phyloP scores from a whole-genome alignment of 192 early-diverging fungal species.

The Spizellomyces punctatus region DNA sequence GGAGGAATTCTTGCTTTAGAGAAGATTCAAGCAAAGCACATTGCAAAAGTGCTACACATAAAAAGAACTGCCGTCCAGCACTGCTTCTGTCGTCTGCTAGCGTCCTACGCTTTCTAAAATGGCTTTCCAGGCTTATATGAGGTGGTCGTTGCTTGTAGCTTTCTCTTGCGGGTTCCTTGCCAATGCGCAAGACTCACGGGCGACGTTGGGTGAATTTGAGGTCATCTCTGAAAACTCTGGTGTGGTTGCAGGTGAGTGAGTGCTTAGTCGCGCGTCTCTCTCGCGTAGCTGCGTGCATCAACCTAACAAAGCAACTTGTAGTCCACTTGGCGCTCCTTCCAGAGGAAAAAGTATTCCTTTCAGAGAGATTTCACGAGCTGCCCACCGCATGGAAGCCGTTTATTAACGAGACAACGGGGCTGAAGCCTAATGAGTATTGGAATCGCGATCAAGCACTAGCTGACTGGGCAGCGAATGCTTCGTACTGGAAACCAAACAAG shows the following conservation, averaged over 20 bases:
- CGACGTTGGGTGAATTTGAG: conserved; percentile 7
- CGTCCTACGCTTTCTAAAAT: no score
- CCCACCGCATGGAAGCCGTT: conserved; percentile 2
- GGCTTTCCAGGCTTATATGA: no score
- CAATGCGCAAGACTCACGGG: no score
- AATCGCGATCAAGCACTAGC: neutral
- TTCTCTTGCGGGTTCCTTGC: no score
- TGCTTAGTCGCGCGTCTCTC: neutral
- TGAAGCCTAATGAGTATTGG: neutral
- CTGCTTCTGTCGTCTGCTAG: no score
- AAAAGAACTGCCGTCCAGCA: no score
- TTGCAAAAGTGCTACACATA: no score
- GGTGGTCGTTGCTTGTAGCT: no score
- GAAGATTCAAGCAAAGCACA: no score
- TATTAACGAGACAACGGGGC: neutral
- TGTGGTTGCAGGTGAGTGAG: conserved; percentile 10
- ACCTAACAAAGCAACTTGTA: neutral
- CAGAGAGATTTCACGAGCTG: conserved; percentile 6
- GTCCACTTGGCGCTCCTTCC: conserved; percentile 6
- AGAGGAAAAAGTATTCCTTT: neutral
- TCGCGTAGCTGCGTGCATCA: neutral
- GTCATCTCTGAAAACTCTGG: conserved; percentile 30
- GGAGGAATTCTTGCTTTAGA: no score
- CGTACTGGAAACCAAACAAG: neutral
- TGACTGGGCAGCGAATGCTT: neutral